These are phyloP conservation scores for Rhynchosporium agropyri DNA, from an alignment of 2,329 filamentous ascomycete genomes.

Conservation along the genomic window DNA sequence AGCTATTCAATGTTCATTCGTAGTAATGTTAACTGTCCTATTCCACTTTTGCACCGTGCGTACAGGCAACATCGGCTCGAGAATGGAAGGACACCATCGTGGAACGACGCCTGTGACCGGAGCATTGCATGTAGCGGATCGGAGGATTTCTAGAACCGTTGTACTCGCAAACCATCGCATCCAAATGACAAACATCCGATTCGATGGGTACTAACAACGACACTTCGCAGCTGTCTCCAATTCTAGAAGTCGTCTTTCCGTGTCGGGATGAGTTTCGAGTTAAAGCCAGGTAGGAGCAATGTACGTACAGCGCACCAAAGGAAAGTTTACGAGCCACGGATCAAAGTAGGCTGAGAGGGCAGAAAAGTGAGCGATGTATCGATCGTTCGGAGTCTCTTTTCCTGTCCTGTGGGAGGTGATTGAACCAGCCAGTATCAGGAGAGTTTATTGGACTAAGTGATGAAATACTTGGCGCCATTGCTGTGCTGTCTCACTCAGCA, in stretches of 20 bases:
- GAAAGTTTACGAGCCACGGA: background rate
- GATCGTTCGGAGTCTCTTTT: background rate
- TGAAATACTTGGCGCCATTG: background rate
- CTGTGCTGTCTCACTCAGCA: slow-evolving; percentile 10
- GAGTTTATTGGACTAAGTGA: background rate
- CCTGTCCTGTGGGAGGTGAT: background rate
- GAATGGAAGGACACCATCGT: slow-evolving; percentile 7
- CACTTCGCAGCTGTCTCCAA: background rate
- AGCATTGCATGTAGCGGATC: background rate
- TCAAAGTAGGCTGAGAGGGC: slow-evolving; percentile 6
- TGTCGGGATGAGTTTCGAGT: background rate
- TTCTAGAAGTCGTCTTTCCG: background rate
- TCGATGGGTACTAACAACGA: background rate
- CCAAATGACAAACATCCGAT: background rate
- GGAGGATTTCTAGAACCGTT: background rate
- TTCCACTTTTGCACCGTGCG: background rate
- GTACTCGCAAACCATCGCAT: background rate
- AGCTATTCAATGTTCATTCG: too few relatives aligned
- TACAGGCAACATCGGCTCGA: slow-evolving; percentile 2
- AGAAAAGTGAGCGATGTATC: slow-evolving; percentile 6
- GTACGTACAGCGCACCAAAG: background rate
- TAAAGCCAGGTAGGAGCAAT: slow-evolving; percentile 2
- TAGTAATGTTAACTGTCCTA: too few relatives aligned
- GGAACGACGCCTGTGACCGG: background rate
- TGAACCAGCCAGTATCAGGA: slow-evolving; percentile 8